Percentiles rank a stretch among this genome's conserved stretches.
Evolutionary conservation across 192 early-diverging fungal species (phyloP).

Genomic region (Entomortierella lignicola): DNA sequence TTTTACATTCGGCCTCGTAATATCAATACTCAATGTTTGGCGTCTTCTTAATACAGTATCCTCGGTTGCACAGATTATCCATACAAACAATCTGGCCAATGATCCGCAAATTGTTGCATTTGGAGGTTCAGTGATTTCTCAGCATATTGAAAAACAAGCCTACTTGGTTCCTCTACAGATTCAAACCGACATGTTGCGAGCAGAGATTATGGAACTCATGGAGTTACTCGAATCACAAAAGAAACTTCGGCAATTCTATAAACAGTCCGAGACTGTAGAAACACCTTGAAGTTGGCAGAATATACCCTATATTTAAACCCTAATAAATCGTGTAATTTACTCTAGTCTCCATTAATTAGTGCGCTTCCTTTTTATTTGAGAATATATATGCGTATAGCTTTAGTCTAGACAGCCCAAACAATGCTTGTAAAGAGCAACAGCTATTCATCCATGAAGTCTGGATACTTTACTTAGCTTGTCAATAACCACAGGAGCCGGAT

Average conservation of each 20-base stretch:
- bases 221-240: neutral
- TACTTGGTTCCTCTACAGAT: conserved; percentile 6
- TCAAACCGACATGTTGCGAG: conserved; percentile 14
- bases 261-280: too few relatives aligned
- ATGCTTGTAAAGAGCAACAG: too few relatives aligned
- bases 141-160: neutral
- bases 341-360: too few relatives aligned
- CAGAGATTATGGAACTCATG: conserved; percentile 16
- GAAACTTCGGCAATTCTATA: neutral
- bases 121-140: neutral
- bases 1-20: conserved; percentile 1
- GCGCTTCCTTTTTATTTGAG: too few relatives aligned
- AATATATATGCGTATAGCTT: too few relatives aligned
- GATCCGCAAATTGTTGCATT: neutral
- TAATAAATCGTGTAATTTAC: too few relatives aligned
- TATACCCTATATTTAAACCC: too few relatives aligned
- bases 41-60: conserved; percentile 18
- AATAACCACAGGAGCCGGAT: too few relatives aligned
- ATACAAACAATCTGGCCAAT: neutral
- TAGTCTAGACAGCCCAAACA: too few relatives aligned
- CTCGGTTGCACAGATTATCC: conserved; percentile 10
- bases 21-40: conserved; percentile 26
- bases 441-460: too few relatives aligned
- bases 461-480: too few relatives aligned
- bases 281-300: too few relatives aligned